Evolutionary conservation across 257 asterid species (phyloP), one percentile per base, ranked within the genome.

Genomic region (Capsicum baccatum): DNA sequence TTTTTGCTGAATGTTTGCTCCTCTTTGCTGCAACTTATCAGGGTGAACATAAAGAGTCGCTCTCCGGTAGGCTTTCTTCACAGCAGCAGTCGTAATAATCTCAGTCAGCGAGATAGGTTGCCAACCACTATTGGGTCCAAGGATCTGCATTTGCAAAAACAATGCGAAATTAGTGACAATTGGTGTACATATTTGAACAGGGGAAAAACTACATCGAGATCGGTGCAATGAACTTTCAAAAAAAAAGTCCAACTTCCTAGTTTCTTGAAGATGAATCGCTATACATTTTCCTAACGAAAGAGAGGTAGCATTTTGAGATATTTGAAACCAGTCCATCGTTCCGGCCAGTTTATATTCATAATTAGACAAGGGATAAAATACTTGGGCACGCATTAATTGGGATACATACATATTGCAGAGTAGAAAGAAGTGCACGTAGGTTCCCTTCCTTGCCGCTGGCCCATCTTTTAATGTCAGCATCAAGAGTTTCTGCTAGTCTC

Each of bases 21-120:
- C 97, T 83, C 98, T 91, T 87, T 97, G 99, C 88, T 97, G 99
- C 90, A 97, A 83, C 87, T 97, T 97, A 87, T 97, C 99, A 55
- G 99, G 99, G 87, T 97, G 99, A 82, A 97, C 98, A 84, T 88
- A 93, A 71, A 97, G 97, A 85, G 99, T 97, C 48, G 99, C 97
- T 89, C 91, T 95, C 86, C 97, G 88, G 94, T 95, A 95, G 70
- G 97, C 99, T 86, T 92, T 95, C 90, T 94, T 97, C 21, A 95
- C 97, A 44, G 98, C 98, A 80, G 88, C 88, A 42, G 92, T 87
- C 57, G 99, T 94, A 80, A 97, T 73, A 83, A 95, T 91, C 91
- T 97, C 98, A 5, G 98, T 95, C 83, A 95, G 86, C 9, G 98
- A 85, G 67, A 94, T 92, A 16, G 98, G 91, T 84, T 94, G 95